phyloP scores from a whole-genome alignment of 2,329 filamentous ascomycete genomes.

The Alternaria postmessia region DNA sequence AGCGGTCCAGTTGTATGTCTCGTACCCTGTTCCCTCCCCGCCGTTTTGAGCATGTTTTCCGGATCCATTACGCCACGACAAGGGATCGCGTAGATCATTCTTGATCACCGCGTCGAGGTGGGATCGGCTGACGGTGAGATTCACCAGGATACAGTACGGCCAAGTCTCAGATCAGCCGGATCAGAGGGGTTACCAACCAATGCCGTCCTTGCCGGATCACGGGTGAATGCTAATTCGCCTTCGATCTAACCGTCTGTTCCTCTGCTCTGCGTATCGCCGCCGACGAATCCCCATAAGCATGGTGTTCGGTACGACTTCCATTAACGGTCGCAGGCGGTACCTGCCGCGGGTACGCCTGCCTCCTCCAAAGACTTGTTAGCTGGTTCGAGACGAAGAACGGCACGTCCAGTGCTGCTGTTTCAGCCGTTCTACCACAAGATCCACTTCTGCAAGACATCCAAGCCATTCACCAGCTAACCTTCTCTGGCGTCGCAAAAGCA shows the following conservation, averaged over 20 bases:
- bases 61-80: conserved; percentile 41
- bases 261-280: conserved; percentile 20
- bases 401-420: conserved; percentile 27
- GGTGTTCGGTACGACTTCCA: conserved; percentile 31
- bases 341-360: conserved; percentile 5
- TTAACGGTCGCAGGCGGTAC: conserved; percentile 9
- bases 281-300: conserved; percentile 32
- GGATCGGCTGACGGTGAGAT: conserved; percentile 40
- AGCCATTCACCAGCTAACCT: conserved; percentile 18
- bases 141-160: conserved; percentile 30
- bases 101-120: conserved; percentile 31
- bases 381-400: conserved; percentile 12
- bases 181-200: conserved; percentile 22
- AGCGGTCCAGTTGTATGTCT: conserved; percentile 22
- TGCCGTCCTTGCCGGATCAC: conserved; percentile 22
- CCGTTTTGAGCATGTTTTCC: conserved; percentile 46
- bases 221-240: conserved; percentile 16
- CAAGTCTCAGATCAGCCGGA: conserved; percentile 50
- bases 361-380: conserved; percentile 1
- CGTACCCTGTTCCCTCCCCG: conserved; percentile 33
- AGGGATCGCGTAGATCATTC: conserved; percentile 47
- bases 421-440: conserved; percentile 20
- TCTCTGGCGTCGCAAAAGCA: conserved; percentile 24
- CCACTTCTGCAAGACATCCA: conserved; percentile 28
- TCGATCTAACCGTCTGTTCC: conserved; percentile 17